Base-by-base conservation (phyloP, 2,329 filamentous ascomycete genomes). In the Tolypocladium cylindrosporum region DNA sequence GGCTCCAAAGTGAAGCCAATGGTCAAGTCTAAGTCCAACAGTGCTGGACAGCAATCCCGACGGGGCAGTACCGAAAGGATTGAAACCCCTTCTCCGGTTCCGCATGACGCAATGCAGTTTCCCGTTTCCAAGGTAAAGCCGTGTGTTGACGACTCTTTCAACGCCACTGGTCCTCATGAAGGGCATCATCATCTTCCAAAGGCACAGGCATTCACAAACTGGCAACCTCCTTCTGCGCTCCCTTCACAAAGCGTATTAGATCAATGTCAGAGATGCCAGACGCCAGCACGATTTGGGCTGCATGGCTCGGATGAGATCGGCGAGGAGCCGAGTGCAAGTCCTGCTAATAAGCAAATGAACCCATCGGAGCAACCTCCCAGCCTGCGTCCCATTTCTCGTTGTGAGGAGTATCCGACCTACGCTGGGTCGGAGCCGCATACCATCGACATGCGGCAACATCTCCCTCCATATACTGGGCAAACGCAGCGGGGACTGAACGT, bases 111-210 rank as follows among this genome's bases (percentile, higher is more conserved):
- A 39, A 5, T 57, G n/a, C 27, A 24, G 2, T 37, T 57, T 40
- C 51, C 55, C 5, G n/a, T 55, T 37, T 40, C 58, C 16, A 59
- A 59, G 39, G 58, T 27, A 19, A 59, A 27, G 50, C 45, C 60
- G 51, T 60, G 59, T 21, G 21, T 51, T 36, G 39, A 57, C 45
- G 14, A 37, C 9, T 45, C 57, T 24, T 57, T 45, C 43, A 48
- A 60, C 24, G 58, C 42, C 3, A 11, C 55, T 37, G 55, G 52
- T 13, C 55, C 59, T 11, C 60, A 58, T 16, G 45, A 55, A 16
- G 54, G 53, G 7, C 55, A 63, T 57, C 61, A 63, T 54, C 62
- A 64, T 55, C 11, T 52, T 55, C 43, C 61, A 54, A 55, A 60
- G 37, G 61, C 52, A n/a, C 57, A 58, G 14, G 11, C 57, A n/a